Conservation (phyloP, 495 filamentous ascomycete genomes). For the Neurospora sp. region DNA sequence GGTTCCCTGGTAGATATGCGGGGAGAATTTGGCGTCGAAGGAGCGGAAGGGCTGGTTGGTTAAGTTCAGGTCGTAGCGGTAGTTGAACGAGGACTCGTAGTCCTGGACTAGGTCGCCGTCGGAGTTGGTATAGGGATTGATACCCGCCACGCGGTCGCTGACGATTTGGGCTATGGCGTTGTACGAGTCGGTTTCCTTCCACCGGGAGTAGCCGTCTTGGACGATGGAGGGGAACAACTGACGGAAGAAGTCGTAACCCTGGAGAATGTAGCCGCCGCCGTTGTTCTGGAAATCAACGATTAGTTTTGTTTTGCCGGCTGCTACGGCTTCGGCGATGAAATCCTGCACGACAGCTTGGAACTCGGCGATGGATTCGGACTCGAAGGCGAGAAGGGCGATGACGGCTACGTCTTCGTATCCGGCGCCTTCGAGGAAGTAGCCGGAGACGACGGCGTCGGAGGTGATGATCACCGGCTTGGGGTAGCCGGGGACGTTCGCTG, state of each 20-base stretch:
- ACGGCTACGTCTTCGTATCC: slow-evolving; percentile 32
- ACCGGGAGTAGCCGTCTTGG: slow-evolving; percentile 12
- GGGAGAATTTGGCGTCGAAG: slow-evolving; percentile 29
- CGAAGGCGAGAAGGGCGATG: slow-evolving; percentile 17
- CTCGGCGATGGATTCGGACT: slow-evolving; percentile 3
- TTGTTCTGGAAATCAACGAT: slow-evolving; percentile 47
- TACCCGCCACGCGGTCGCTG: slow-evolving; percentile 18
- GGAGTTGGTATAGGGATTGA: slow-evolving; percentile 20
- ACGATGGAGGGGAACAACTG: slow-evolving; percentile 21
- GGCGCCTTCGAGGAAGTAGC: slow-evolving; percentile 36
- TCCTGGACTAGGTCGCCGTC: slow-evolving; percentile 13
- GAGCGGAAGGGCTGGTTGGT: slow-evolving; percentile 24
- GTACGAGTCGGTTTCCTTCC: slow-evolving; percentile 23
- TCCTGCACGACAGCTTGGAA: slow-evolving; percentile 31
- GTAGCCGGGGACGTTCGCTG: slow-evolving; percentile 31
- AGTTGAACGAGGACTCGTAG: slow-evolving; percentile 26
- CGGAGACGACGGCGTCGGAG: slow-evolving; percentile 32
- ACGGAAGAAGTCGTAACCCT: slow-evolving; percentile 32
- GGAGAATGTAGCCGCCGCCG: slow-evolving; percentile 38
- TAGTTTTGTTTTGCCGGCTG: slow-evolving; percentile 36
- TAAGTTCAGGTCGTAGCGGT: slow-evolving; percentile 28
- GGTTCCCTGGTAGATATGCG: slow-evolving; percentile 17
- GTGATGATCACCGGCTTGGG: slow-evolving; percentile 36
- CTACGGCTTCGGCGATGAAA: slow-evolving; percentile 28
- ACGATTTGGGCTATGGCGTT: slow-evolving; percentile 21